Conservation (phyloP, 257 asterid genomes). For the Echites panduratus region DNA sequence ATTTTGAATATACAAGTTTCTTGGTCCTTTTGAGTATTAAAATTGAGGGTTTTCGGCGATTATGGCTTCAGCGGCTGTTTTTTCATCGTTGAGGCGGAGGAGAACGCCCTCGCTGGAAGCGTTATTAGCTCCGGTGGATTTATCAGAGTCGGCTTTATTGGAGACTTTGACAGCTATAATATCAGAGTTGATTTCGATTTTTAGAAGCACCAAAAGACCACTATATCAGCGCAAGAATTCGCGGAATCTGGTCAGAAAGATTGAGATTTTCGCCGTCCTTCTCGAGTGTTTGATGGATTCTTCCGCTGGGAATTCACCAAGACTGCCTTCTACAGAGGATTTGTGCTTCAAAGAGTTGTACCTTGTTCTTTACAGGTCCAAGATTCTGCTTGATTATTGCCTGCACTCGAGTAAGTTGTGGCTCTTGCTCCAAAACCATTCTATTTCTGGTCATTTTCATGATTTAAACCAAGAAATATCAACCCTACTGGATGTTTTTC, state of each 20-base stretch:
- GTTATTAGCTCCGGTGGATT: slow-evolving; percentile 75
- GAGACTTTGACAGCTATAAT: slow-evolving; percentile 44
- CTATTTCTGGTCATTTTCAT: slow-evolving; percentile 77
- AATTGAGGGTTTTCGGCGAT: slow-evolving; percentile 17
- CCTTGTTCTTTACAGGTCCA: slow-evolving; percentile 81
- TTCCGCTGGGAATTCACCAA: slow-evolving; percentile 21
- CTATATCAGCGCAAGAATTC: slow-evolving; percentile 55
- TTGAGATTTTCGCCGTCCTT: slow-evolving; percentile 56
- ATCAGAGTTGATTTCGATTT: slow-evolving; percentile 43
- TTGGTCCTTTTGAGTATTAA: background rate
- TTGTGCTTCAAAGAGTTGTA: slow-evolving; percentile 91
- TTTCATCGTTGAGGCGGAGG: slow-evolving; percentile 84
- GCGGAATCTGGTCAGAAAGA: slow-evolving; percentile 58
- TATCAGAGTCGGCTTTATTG: slow-evolving; percentile 48
- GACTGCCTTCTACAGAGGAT: slow-evolving; percentile 35
- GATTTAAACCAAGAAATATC: slow-evolving; percentile 78
- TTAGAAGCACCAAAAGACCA: slow-evolving; percentile 26
- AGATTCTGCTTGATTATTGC: slow-evolving; percentile 68
- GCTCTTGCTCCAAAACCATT: slow-evolving; percentile 73
- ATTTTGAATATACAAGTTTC: slow-evolving; percentile 28
- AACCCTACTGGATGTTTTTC: slow-evolving; percentile 82
- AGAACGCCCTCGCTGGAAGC: slow-evolving; percentile 79
- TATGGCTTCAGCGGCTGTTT: slow-evolving; percentile 84
- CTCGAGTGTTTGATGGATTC: slow-evolving; percentile 51
- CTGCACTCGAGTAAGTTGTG: slow-evolving; percentile 69